Base-by-base conservation (phyloP, 108 stramenopile genomes). In the Nitzschia putrida region DNA sequence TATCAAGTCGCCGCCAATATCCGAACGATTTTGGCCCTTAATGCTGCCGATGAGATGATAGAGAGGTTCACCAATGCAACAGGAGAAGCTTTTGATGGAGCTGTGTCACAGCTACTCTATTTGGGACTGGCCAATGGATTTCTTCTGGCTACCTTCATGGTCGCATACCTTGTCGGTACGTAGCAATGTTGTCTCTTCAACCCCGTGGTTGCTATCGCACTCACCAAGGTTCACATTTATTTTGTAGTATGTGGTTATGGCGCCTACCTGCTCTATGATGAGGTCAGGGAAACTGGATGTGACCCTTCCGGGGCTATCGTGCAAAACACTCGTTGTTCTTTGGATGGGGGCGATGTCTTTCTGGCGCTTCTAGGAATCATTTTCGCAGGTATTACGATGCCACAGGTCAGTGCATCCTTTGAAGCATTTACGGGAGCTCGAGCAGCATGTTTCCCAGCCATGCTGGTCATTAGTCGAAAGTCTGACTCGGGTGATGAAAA, bases 231-330 rank as follows among this genome's bases (percentile, higher is more conserved):
- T 34, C 29, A 34, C 29, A 34, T 34, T 34, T 81, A 3, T 4
- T 95, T 21, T 93, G 90, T n/a, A 20, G 58, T 70, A 10, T 57
- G 58, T 24, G 69, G 81, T 7, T 80, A 64, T 53, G 84, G 84
- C 64, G 5, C 71, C 20, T 82, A 40, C n/a, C 63, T 85, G 2
- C 51, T 85, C 37, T 85, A 77, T 53, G 66, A 72, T 57, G 50
- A 53, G 4, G 77, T 85, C 0, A 39, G 24, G 10, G 52, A 65
- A 22, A 66, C 29, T 65, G 84, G 84, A 29, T 85, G 80, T 47
- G 84, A 85, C 57, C 84, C 84, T 25, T 77, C 74, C 2, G 78
- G 74, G 11, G 74, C 81, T 10, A 53, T 80, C 6, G 37, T 64
- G 12, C 69, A 40, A 13, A 71, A 73, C 39, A 56, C 26, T 11